Evolutionary conservation across 495 filamentous ascomycete genomes (phyloP), one percentile per base, ranked within the genome.

Genomic region (Daldinia loculata): DNA sequence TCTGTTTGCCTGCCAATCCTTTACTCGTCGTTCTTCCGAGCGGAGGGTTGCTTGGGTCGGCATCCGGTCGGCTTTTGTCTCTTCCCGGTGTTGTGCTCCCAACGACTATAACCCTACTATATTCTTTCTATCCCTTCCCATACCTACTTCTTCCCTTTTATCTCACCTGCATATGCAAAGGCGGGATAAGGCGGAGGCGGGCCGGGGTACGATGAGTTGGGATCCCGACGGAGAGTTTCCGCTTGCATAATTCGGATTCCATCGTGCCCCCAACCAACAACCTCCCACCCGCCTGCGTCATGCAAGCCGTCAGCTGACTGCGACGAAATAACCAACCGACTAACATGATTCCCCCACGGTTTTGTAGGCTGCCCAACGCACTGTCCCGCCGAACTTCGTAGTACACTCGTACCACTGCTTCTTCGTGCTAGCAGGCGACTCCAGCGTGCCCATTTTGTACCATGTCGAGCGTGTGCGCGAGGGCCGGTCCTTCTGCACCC

Each of bases 361-460:
- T 26, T 34, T 9, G 15, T 55, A 77, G 55, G 94, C 96, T 15
- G 95, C 93, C 11, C 93, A 96, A 81, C 85, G 86, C 59, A 99
- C 95, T 56, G 90, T 99, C 17, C 89, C 91, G 2, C 74, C 82
- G 24, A 84, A 92, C 77, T 97, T 97, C 82, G 84, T 89, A 67
- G 86, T 94, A 51, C 95, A 99, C 82, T 92, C 89, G 80, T 97
- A 97, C 93, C 95, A 99, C 85, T 98, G 95, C 86, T 99, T 97
- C 85, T 99, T 99, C 82, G 90, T 99, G 39, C 90, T 98, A 2
- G 93, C 93, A 11, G 95, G 95, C 30, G 90, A 94, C 76, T 83
- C 89, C 7, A 87, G 91, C 43, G 89, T 96, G 38, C 95, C 95
- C 4, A 91, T 99, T 69, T 82, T 98, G 61, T 99, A 83, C 79